Evolutionary conservation across 2,329 filamentous ascomycete species (phyloP).

Genomic region (Colletotrichum sp.): DNA sequence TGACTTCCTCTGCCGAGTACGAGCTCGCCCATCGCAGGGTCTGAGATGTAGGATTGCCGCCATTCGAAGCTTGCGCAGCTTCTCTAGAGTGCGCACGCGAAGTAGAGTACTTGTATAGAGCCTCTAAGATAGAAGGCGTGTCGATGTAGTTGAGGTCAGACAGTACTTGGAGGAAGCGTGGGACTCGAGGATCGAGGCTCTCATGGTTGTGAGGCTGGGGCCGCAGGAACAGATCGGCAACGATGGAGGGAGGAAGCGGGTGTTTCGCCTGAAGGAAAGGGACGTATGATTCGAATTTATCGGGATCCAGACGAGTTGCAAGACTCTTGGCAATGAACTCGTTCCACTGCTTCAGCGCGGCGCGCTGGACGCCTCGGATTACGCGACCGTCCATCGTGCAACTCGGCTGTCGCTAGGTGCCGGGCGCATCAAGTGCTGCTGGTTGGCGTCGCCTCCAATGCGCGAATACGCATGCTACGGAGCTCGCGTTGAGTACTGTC

Average conservation of each 20-base stretch:
- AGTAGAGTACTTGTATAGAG: slow-evolving; percentile 63
- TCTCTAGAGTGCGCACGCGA: slow-evolving; percentile 44
- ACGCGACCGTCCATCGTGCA: slow-evolving; percentile 20
- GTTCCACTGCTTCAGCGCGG: slow-evolving; percentile 48
- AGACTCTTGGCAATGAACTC: slow-evolving; percentile 58
- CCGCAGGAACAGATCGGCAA: slow-evolving; percentile 65
- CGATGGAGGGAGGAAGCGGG: slow-evolving; percentile 53
- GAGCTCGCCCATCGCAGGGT: slow-evolving; percentile 58
- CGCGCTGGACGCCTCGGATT: slow-evolving; percentile 23
- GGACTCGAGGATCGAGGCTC: slow-evolving; percentile 63
- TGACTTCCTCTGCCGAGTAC: slow-evolving; percentile 79
- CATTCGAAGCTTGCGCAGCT: slow-evolving; percentile 15
- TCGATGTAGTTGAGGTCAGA: slow-evolving; percentile 57
- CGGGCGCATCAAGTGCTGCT: slow-evolving; percentile 9
- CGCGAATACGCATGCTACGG: slow-evolving; percentile 1
- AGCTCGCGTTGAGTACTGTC: not conserved
- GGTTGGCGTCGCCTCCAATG: not conserved
- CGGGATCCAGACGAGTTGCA: slow-evolving; percentile 53
- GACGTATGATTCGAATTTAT: slow-evolving; percentile 58
- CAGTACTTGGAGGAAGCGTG: slow-evolving; percentile 64
- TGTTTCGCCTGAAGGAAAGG: slow-evolving; percentile 54
- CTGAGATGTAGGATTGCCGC: not conserved
- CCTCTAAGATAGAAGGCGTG: slow-evolving; percentile 58
- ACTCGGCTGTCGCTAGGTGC: not conserved
- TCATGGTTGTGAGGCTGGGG: slow-evolving; percentile 54